A percentile compares a stretch with the other conserved stretches of the same genome.
These are phyloP conservation scores for Pseudopithomyces chartarum DNA, from an alignment of 2,329 filamentous ascomycete genomes.

Conservation along the genomic window DNA sequence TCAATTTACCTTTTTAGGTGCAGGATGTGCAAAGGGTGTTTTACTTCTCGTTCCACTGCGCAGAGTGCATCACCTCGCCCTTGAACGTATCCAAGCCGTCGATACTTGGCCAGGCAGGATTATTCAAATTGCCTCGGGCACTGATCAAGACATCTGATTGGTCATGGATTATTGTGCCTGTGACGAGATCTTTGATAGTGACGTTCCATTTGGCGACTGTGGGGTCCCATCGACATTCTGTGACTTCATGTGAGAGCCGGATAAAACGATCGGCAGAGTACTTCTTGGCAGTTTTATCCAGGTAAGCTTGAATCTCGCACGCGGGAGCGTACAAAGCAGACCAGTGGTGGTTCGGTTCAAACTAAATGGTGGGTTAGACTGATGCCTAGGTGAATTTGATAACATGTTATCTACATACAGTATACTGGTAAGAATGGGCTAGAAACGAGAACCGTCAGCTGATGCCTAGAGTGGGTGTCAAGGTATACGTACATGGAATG, in stretches of 20 bases:
- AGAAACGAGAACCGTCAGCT: constrained; percentile 2
- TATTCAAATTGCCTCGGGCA: constrained; percentile 41
- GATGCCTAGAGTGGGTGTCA: neutral
- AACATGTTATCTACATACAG: neutral
- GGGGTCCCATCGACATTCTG: constrained; percentile 40
- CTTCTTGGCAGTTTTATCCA: constrained; percentile 40
- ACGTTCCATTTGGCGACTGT: constrained; percentile 43
- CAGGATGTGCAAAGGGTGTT: neutral
- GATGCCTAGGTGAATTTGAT: neutral
- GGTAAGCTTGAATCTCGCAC: constrained; percentile 45
- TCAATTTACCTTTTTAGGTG: constrained; percentile 5
- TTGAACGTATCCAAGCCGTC: constrained; percentile 36
- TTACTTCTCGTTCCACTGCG: constrained; percentile 41
- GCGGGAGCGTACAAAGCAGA: constrained; percentile 48
- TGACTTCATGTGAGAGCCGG: constrained; percentile 42
- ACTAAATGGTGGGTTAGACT: constrained; percentile 22
- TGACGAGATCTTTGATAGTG: constrained; percentile 37
- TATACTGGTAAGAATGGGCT: constrained; percentile 7
- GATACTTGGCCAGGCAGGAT: constrained; percentile 40
- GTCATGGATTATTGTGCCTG: constrained; percentile 32
- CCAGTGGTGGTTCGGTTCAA: constrained; percentile 50
- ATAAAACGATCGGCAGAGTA: constrained; percentile 46
- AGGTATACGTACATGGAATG: constrained; percentile 37
- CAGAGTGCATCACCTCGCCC: constrained; percentile 44
- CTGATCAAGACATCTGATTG: constrained; percentile 36